Evolutionary conservation across 352 stramenopile genomes (phyloP), one percentile per base, ranked within the genome.

Genomic region (Lagenidium sp.): DNA sequence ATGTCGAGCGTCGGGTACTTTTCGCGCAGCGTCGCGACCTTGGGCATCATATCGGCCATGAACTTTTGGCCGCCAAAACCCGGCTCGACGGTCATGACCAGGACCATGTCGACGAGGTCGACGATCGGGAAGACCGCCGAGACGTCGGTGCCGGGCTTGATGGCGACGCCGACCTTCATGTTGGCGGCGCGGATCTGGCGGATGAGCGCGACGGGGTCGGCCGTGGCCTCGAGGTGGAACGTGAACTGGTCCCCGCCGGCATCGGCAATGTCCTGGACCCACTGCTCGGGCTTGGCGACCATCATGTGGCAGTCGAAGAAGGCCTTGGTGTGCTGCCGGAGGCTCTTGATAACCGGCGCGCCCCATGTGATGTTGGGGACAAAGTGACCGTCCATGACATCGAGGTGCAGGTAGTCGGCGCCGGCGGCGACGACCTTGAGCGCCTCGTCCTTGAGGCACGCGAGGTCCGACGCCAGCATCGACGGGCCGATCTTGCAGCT

Each of bases 221-320:
- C 19, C 34, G 82, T 91, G 21, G 90, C 56, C 60, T 97, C 93
- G 18, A 98, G 53, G 65, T 99, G 95, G 69, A 99, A 99, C 21
- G 90, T 98, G 65, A 98, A 98, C 63, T 94, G 82, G 51, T 96
- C 80, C 7, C 84, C 91, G 20, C 95, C 95, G 20, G 95, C 96
- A 41, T 96, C 89, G 8, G 91, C 89, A 47, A 99, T 95, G 49
- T 96, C 85, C 13, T 87, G 63, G 20, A 99, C 86, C 94, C 95
- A 99, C 58, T 97, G 90, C 57, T 95, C 88, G 4, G 91, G 93
- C 56, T 97, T 86, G 37, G 78, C 79, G 18, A 98, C 94, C 95
- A 99, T 99, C 75, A 99, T 95, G 73, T 99, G 95, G 69, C 90
- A 97, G 65, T 99, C 95, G 44, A 99, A 93, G 57, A 96, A 97